A percentile compares a stretch with the other conserved stretches of the same genome.
These are phyloP conservation scores for Periconia sp. DNA, from an alignment of 2,329 filamentous ascomycete genomes.

Conservation along the genomic window DNA sequence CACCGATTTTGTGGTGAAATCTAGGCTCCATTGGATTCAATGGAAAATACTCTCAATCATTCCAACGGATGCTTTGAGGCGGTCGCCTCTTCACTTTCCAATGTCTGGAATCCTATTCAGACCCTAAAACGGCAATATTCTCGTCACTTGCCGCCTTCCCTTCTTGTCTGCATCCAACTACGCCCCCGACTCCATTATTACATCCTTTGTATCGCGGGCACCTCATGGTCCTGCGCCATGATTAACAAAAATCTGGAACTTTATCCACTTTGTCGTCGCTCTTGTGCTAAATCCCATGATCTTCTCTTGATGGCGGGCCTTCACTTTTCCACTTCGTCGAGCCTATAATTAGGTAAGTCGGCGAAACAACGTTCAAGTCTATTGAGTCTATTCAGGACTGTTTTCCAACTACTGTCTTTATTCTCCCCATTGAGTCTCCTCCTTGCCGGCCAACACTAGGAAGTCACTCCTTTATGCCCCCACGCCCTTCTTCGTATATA, in stretches of 20 bases:
- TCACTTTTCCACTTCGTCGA: background rate
- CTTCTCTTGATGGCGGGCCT: too few species aligned
- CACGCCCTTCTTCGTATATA: background rate
- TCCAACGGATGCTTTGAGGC: background rate
- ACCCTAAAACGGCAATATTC: conserved; percentile 22
- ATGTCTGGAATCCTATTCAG: conserved; percentile 28
- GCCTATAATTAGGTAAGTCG: background rate
- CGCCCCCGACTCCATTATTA: conserved; percentile 13
- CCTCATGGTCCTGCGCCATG: conserved; percentile 6
- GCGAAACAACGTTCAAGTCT: background rate
- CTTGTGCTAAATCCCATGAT: background rate
- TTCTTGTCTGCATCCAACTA: conserved; percentile 11
- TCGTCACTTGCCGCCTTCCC: conserved; percentile 11
- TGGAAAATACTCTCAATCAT: background rate
- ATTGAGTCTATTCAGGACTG: background rate
- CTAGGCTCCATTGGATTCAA: background rate
- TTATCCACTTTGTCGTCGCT: background rate
- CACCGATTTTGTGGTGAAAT: background rate
- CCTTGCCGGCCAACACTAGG: background rate
- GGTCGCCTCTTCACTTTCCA: conserved; percentile 21
- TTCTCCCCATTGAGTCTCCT: conserved; percentile 14
- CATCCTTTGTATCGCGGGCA: conserved; percentile 13
- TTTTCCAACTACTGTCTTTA: background rate
- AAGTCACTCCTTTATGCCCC: conserved; percentile 3
- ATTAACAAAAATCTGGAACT: conserved; percentile 7